Evolutionary conservation across 2,329 filamentous ascomycete genomes (phyloP).

Genomic region (Exophiala mesophila): DNA sequence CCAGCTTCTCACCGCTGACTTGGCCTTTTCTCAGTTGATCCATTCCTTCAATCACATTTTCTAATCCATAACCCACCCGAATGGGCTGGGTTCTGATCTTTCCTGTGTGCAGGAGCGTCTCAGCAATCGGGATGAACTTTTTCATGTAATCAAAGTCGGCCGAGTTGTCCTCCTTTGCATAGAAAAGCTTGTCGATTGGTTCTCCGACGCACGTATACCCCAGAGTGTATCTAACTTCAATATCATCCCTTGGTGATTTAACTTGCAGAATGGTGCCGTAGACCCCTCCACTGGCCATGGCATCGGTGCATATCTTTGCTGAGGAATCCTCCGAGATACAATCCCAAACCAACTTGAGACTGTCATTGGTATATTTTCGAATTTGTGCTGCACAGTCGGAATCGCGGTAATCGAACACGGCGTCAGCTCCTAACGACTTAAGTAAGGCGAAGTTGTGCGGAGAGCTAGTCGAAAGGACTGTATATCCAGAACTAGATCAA

Average conservation of each 20-base stretch:
- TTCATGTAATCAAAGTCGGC: conserved; percentile 42
- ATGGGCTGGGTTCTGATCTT: conserved; percentile 42
- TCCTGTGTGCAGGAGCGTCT: conserved; percentile 38
- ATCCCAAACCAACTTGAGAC: conserved; percentile 35
- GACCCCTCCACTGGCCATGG: conserved; percentile 32
- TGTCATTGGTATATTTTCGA: conserved; percentile 33
- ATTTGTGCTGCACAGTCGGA: conserved; percentile 31
- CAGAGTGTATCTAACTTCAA: conserved; percentile 30
- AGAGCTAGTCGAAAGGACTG: conserved; percentile 34
- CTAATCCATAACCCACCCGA: conserved; percentile 40
- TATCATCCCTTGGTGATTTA: conserved; percentile 30
- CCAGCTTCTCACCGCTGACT: conserved; percentile 46
- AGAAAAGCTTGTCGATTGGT: conserved; percentile 21
- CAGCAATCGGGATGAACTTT: conserved; percentile 39
- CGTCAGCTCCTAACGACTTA: conserved; percentile 32
- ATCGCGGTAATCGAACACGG: conserved; percentile 35
- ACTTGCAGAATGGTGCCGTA: conserved; percentile 29
- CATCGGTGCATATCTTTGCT: conserved; percentile 31
- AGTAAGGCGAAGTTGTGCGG: conserved; percentile 33
- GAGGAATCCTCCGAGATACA: conserved; percentile 31
- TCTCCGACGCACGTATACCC: conserved; percentile 34
- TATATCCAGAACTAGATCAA: conserved; percentile 27
- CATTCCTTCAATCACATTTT: conserved; percentile 43
- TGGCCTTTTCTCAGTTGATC: conserved; percentile 41
- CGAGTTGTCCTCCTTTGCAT: conserved; percentile 13